phyloP scores from a whole-genome alignment of 306 rosid genomes.

The Quercus mongolica region DNA sequence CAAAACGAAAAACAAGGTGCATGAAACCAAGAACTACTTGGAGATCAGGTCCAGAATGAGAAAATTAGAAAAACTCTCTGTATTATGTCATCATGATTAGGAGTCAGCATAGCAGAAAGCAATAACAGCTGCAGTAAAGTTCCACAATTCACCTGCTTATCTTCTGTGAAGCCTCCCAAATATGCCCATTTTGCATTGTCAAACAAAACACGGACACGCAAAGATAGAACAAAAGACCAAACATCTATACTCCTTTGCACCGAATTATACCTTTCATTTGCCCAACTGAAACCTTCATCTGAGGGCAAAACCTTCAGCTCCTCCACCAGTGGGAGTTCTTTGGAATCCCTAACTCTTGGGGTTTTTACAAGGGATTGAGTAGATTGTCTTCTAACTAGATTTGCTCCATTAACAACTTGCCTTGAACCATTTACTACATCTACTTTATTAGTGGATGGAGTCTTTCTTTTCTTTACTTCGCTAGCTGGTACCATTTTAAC shows the following conservation, averaged over 20 bases:
- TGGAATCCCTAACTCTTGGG: slow-evolving; percentile 26
- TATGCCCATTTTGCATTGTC: slow-evolving; percentile 92
- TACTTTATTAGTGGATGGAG: slow-evolving; percentile 32
- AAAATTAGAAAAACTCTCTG: slow-evolving; percentile 2
- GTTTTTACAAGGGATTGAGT: slow-evolving; percentile 38
- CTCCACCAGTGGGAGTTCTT: slow-evolving; percentile 66
- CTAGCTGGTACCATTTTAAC: slow-evolving; percentile 80
- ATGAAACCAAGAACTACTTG: slow-evolving; percentile 17
- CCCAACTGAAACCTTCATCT: slow-evolving; percentile 93
- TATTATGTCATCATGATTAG: neutral
- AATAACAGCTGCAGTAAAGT: neutral
- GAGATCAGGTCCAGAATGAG: neutral
- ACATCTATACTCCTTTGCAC: slow-evolving; percentile 83
- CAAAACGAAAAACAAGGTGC: slow-evolving; percentile 6
- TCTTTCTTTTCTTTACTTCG: slow-evolving; percentile 53
- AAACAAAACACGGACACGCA: slow-evolving; percentile 71
- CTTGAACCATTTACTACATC: slow-evolving; percentile 53
- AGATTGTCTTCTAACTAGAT: slow-evolving; percentile 42
- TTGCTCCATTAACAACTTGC: slow-evolving; percentile 56
- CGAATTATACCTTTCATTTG: slow-evolving; percentile 84
- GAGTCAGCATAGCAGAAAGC: neutral
- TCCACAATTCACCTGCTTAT: slow-evolving; percentile 61
- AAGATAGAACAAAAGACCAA: slow-evolving; percentile 83
- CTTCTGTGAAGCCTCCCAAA: slow-evolving; percentile 80
- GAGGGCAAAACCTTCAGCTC: slow-evolving; percentile 82